Conservation (phyloP, 352 stramenopile genomes). For the Aphanomyces astaci region DNA sequence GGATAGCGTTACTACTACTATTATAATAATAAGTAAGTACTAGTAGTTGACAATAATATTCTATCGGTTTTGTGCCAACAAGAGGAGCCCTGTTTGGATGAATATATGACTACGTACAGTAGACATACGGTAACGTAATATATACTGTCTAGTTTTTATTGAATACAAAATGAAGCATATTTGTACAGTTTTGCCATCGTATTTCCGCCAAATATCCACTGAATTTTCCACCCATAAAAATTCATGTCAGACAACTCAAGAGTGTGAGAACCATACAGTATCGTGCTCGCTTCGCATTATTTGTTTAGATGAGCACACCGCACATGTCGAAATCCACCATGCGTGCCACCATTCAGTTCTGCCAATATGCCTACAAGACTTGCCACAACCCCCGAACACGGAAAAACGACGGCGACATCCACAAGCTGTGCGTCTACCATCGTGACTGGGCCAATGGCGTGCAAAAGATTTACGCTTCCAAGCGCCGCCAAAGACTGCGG, state of each 20-base stretch:
- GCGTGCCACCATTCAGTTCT: background rate
- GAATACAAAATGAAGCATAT: background rate
- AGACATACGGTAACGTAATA: background rate
- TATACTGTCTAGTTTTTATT: conserved; percentile 4
- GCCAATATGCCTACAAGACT: conserved; percentile 22
- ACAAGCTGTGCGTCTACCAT: conserved; percentile 18
- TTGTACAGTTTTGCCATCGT: background rate
- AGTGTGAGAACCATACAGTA: too few relatives aligned
- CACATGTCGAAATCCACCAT: too few relatives aligned
- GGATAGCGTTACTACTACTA: too few relatives aligned
- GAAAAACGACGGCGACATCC: conserved; percentile 6
- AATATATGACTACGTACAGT: background rate
- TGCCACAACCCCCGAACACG: conserved; percentile 5
- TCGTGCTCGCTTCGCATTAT: too few relatives aligned
- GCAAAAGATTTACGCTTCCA: conserved; percentile 21
- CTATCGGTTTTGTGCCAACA: background rate
- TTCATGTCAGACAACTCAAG: too few relatives aligned
- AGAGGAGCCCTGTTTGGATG: too few relatives aligned
- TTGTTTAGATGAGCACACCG: too few relatives aligned
- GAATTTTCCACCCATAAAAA: too few relatives aligned
- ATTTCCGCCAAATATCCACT: background rate
- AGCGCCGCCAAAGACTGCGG: background rate
- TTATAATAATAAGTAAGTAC: too few relatives aligned
- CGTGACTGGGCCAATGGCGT: conserved; percentile 10
- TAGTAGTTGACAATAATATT: background rate